phyloP scores from a whole-genome alignment of 2,329 filamentous ascomycete species.

The Monilinia polystroma region DNA sequence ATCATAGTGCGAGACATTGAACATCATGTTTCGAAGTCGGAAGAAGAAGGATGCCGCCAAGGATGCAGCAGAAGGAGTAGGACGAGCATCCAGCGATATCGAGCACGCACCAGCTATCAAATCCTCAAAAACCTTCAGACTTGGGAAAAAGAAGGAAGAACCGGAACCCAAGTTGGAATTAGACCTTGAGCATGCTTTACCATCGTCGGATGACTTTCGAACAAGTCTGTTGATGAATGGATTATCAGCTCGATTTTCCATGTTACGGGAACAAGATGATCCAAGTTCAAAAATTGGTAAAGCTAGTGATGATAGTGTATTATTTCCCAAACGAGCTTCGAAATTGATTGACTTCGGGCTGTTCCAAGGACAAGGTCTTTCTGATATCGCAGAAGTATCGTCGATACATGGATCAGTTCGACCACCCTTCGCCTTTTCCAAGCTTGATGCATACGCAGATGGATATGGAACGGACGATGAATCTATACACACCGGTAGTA shows the following conservation, averaged over 20 bases:
- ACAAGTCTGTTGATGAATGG: conserved; percentile 96
- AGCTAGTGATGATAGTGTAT: conserved; percentile 90
- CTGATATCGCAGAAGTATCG: conserved; percentile 88
- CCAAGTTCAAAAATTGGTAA: conserved; percentile 87
- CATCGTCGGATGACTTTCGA: conserved; percentile 83
- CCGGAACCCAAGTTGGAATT: conserved; percentile 62
- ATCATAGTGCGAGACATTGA: conserved; percentile 18
- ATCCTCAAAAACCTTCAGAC: conserved; percentile 55
- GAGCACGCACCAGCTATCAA: conserved; percentile 39
- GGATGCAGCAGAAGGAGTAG: conserved; percentile 50
- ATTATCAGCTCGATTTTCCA: conserved; percentile 91
- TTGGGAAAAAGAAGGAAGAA: conserved; percentile 54
- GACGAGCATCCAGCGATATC: conserved; percentile 56
- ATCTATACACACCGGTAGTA: conserved; percentile 58
- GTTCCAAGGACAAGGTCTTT: conserved; percentile 52
- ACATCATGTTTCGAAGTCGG: conserved; percentile 73
- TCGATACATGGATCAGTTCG: conserved; percentile 66
- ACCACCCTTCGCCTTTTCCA: conserved; percentile 58
- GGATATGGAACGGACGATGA: conserved; percentile 65
- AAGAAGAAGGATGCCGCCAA: conserved; percentile 67
- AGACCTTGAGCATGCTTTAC: conserved; percentile 72
- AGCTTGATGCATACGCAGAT: conserved; percentile 65
- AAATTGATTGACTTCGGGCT: conserved; percentile 66
- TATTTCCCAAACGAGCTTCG: conserved; percentile 79
- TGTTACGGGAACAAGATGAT: conserved; percentile 93